Conservation (phyloP, 106 monocot genomes). For the Apostasia ramifera region DNA sequence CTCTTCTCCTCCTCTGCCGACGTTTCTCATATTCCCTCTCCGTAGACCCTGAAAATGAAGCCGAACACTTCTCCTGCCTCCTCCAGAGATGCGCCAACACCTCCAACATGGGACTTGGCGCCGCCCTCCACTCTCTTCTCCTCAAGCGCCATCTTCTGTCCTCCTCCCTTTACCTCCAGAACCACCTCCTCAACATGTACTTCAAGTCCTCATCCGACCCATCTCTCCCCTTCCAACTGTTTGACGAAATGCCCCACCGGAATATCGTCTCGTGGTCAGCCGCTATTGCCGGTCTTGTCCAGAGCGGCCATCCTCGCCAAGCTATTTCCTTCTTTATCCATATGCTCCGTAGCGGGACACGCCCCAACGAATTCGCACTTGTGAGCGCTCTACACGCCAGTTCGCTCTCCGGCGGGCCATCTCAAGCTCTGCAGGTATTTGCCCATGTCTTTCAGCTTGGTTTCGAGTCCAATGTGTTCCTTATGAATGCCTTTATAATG, state of each 20-base stretch:
- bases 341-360: conserved; percentile 27
- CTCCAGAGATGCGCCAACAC: conserved; percentile 42
- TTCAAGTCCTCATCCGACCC: conserved; percentile 32
- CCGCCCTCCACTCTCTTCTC: conserved; percentile 39
- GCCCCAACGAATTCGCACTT: conserved; percentile 74
- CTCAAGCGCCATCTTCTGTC: conserved; percentile 26
- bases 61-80: conserved; percentile 18
- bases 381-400: conserved; percentile 69
- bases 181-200: conserved; percentile 84
- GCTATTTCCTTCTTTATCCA: conserved; percentile 33
- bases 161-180: conserved; percentile 60
- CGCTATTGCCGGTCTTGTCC: conserved; percentile 56
- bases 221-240: conserved; percentile 31
- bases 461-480: conserved; percentile 55
- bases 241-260: conserved; percentile 53
- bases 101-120: conserved; percentile 21
- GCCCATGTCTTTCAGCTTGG: conserved; percentile 44
- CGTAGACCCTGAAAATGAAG: not conserved
- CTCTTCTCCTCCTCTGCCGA: not conserved
- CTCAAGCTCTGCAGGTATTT: conserved; percentile 32
- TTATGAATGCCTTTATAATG: conserved; percentile 62
- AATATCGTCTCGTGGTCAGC: conserved; percentile 66
- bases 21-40: not conserved
- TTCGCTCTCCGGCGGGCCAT: conserved; percentile 10
- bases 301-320: conserved; percentile 13